phyloP scores from a whole-genome alignment of 345 rosid genomes.

The Salix arbutifolia region DNA sequence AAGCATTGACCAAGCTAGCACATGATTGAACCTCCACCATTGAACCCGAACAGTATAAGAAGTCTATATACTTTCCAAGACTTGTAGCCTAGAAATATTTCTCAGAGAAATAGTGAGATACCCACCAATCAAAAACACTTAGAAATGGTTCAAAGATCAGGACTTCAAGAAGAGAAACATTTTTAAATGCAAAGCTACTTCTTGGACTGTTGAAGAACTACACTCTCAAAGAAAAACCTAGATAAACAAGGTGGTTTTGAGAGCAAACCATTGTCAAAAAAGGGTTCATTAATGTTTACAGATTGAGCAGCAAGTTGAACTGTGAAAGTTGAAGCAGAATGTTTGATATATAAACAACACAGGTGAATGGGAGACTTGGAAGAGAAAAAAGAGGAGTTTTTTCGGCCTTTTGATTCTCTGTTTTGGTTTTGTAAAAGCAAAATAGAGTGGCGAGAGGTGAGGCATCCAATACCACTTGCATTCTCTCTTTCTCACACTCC shows the following conservation, averaged over 20 bases:
- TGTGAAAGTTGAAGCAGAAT: too few species aligned
- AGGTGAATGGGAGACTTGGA: neutral
- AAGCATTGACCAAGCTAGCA: conserved; percentile 38
- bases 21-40: conserved; percentile 46
- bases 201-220: neutral
- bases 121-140: conserved; percentile 6
- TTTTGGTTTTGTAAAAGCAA: conserved; percentile 26
- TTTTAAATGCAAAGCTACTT: neutral
- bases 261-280: neutral
- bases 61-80: neutral
- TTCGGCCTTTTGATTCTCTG: neutral
- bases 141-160: neutral
- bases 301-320: neutral
- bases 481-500: conserved; percentile 10
- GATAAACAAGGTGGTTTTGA: neutral
- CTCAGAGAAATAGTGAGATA: neutral
- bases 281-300: neutral
- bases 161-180: neutral
- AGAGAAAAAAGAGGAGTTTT: neutral
- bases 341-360: too few species aligned
- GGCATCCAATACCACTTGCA: conserved; percentile 46
- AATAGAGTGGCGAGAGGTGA: conserved; percentile 22
- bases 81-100: neutral
- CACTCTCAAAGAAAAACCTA: neutral
- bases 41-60: neutral